phyloP scores from a whole-genome alignment of 1,139 yeast species.

The Yamadazyma conglobata region DNA sequence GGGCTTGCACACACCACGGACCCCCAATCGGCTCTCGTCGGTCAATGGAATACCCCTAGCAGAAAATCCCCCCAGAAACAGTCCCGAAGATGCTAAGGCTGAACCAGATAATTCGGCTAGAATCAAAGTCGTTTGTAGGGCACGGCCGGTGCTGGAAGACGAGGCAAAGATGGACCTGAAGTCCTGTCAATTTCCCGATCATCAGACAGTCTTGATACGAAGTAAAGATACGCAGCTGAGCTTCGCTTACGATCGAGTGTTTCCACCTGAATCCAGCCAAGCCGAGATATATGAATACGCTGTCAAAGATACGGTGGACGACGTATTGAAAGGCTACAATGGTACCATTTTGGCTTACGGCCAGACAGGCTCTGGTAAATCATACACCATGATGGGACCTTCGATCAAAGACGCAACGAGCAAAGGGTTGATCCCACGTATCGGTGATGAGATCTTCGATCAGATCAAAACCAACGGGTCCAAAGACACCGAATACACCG shows the following conservation, averaged over 20 bases:
- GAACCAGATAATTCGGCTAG: slow-evolving; percentile 13
- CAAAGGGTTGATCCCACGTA: slow-evolving; percentile 70
- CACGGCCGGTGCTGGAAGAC: slow-evolving; percentile 48
- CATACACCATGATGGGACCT: slow-evolving; percentile 81
- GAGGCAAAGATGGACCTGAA: slow-evolving; percentile 16
- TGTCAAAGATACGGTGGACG: slow-evolving; percentile 57
- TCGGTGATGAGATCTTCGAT: slow-evolving; percentile 62
- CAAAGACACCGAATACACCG: slow-evolving; percentile 59
- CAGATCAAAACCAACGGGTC: slow-evolving; percentile 45
- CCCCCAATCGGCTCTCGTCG: too few relatives aligned
- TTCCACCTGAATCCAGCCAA: slow-evolving; percentile 50
- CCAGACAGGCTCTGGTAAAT: slow-evolving; percentile 85
- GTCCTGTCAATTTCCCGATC: slow-evolving; percentile 24
- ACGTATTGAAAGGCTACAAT: slow-evolving; percentile 74
- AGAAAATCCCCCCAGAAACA: too few relatives aligned
- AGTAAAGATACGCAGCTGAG: slow-evolving; percentile 23
- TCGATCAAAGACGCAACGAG: slow-evolving; percentile 32
- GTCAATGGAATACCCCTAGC: too few relatives aligned
- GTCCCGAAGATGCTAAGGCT: too few relatives aligned
- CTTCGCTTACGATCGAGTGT: slow-evolving; percentile 69
- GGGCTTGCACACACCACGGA: too few relatives aligned
- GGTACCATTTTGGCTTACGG: slow-evolving; percentile 88
- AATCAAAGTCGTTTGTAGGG: slow-evolving; percentile 64
- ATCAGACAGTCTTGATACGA: slow-evolving; percentile 26
- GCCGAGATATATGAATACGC: slow-evolving; percentile 61